A percentile compares a stretch with the other conserved stretches of the same genome.
Conservation (phyloP, 2,329 filamentous ascomycete genomes). For the Neofusicoccum sp. region DNA sequence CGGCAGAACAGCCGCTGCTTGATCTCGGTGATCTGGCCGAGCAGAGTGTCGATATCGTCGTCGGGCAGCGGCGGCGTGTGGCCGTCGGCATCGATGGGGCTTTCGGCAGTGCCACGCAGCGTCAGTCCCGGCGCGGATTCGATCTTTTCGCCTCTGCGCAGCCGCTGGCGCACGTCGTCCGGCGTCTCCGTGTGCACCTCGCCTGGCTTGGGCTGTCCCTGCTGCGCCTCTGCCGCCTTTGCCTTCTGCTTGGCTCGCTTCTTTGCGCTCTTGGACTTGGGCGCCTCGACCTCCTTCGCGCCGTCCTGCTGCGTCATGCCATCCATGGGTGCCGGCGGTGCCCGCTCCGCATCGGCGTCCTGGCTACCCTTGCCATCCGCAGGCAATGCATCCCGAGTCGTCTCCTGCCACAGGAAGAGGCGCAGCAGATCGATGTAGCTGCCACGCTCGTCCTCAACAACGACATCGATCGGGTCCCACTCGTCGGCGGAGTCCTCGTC, state of each 20-base stretch:
- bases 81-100: slow-evolving; percentile 29
- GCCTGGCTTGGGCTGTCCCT: slow-evolving; percentile 28
- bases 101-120: slow-evolving; percentile 32
- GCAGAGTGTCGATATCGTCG: slow-evolving; percentile 43
- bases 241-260: slow-evolving; percentile 37
- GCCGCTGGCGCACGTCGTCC: slow-evolving; percentile 40
- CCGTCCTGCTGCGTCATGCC: neutral
- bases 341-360: slow-evolving; percentile 24
- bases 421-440: slow-evolving; percentile 47
- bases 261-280: slow-evolving; percentile 26
- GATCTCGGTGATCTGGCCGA: slow-evolving; percentile 49
- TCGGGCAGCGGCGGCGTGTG: slow-evolving; percentile 41
- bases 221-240: slow-evolving; percentile 23
- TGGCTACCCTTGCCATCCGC: slow-evolving; percentile 13
- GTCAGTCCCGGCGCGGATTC: slow-evolving; percentile 34
- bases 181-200: slow-evolving; percentile 46
- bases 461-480: slow-evolving; percentile 52
- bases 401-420: slow-evolving; percentile 45
- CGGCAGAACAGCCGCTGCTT: slow-evolving; percentile 52
- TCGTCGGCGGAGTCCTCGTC: slow-evolving; percentile 37
- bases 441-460: slow-evolving; percentile 45
- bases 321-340: slow-evolving; percentile 20
- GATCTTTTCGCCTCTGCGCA: slow-evolving; percentile 42
- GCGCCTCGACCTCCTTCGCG: neutral
- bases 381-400: neutral